Base-by-base conservation (phyloP, 768 basidiomycete species). In the Lepiota subincarnata region DNA sequence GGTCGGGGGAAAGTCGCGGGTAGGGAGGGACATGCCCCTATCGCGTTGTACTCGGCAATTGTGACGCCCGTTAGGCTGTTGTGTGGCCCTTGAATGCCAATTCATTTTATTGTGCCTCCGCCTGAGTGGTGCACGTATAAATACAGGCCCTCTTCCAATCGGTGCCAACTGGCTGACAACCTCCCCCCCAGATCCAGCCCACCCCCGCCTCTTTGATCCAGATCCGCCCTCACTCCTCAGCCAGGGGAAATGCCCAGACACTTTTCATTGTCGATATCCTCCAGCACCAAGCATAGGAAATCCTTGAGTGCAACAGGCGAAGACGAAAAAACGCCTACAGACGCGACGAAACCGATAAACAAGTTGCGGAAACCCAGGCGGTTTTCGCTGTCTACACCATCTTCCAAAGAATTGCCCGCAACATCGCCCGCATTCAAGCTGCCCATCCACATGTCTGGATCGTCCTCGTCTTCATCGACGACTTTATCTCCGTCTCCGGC, bases 351-450 rank as follows among this genome's bases (percentile, higher is more conserved):
- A 16, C 31, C 45, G n/a, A 38, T 14, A 10, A 54, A 48, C 53
- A 54, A 54, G 16, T 26, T 54, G 46, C 53, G 36, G 19, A 54
- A 54, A 48, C 53, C 36, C 13, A 39, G 46, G 13, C 53, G 45
- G 6, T 54, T 54, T 39, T 31, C 52, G 8, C 13, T 46, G 44
- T 39, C 44, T 13, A n/a, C 37, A 6, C 52, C 52, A 16, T 53
- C 52, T 26, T 53, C 52, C n/a, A 54, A 38, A 20, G 48, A 48
- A 38, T 38, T 38, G 34, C 50, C 24, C 44, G 11, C 41, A 2
- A 31, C 31, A 31, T 8, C 31, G 10, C 31, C 31, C 31, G 31
- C 31, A 31, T 31, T 31, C 31, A 31, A 11, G 10, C 31, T 31
- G 10, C 31, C 31, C 10, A 31, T 31, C 31, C 31, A 31, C 7